phyloP scores from a whole-genome alignment of 169 alveolate genomes.

The Plasmodium relictum region DNA sequence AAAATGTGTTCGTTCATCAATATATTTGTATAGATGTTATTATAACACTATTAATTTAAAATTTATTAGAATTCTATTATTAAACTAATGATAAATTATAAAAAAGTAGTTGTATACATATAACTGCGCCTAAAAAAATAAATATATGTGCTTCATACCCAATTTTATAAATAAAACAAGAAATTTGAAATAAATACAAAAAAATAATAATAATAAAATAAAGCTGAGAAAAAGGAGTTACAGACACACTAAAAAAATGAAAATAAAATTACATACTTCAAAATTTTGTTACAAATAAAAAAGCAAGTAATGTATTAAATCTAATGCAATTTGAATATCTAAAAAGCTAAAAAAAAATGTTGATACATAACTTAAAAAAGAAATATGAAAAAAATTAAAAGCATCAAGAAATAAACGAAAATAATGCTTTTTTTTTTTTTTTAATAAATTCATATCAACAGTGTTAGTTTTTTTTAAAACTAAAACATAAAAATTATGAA shows the following conservation, averaged over 20 bases:
- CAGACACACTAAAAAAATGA: not conserved
- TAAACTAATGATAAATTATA: no score
- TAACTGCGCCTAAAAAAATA: no score
- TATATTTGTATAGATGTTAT: no score
- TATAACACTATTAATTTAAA: no score
- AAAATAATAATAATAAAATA: no score
- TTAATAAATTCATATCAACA: not conserved
- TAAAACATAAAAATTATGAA: conserved; percentile 10
- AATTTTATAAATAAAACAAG: no score
- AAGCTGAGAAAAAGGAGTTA: not conserved
- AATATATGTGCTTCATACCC: no score
- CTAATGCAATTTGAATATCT: conserved; percentile 36
- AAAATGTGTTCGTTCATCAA: no score
- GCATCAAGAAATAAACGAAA: conserved; percentile 12
- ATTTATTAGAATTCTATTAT: no score
- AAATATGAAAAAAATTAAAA: conserved; percentile 37
- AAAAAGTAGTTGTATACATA: no score
- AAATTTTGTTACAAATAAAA: conserved; percentile 7
- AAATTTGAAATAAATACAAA: no score
- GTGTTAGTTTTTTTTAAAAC: not conserved
- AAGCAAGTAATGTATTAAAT: conserved; percentile 36
- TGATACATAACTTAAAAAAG: conserved; percentile 31
- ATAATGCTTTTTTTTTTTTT: not conserved
- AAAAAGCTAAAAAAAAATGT: conserved; percentile 35
- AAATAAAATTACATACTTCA: not conserved